A percentile compares a stretch with the other conserved stretches of the same genome.
phyloP scores from a whole-genome alignment of 768 basidiomycete species.

The Cantharellus cinnabarinus region DNA sequence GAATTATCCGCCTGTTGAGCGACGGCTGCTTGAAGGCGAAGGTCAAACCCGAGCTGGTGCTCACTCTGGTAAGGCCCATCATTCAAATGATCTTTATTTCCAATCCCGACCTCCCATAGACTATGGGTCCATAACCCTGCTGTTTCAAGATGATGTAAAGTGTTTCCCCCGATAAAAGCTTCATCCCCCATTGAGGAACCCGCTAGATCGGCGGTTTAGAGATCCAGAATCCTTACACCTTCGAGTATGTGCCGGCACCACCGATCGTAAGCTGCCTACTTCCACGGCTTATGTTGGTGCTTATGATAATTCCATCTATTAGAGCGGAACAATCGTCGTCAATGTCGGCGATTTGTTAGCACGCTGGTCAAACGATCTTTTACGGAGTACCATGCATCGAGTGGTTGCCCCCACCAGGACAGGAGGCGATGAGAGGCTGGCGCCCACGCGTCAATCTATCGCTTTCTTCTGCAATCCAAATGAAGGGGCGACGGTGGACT shows the following conservation, averaged over 20 bases:
- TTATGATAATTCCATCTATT: background rate
- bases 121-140: conserved; percentile 61
- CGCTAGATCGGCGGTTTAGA: conserved; percentile 50
- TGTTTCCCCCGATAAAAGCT: conserved; percentile 13
- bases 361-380: conserved; percentile 65
- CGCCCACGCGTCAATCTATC: conserved; percentile 53
- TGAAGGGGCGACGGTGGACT: conserved; percentile 41
- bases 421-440: conserved; percentile 28
- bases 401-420: conserved; percentile 52
- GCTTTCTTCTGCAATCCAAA: conserved; percentile 83
- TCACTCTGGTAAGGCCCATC: conserved; percentile 34
- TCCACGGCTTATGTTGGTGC: background rate
- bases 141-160: conserved; percentile 57
- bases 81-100: background rate
- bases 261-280: conserved; percentile 40
- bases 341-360: conserved; percentile 66
- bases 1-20: conserved; percentile 60
- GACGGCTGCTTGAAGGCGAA: conserved; percentile 31
- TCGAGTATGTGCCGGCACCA: conserved; percentile 44
- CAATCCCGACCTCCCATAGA: conserved; percentile 21
- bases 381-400: conserved; percentile 54
- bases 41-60: conserved; percentile 68
- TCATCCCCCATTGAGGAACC: background rate
- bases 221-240: conserved; percentile 62
- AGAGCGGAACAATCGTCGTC: conserved; percentile 67